Evolutionary conservation across 345 rosid genomes (phyloP).

Genomic region (Gossypium turneri): DNA sequence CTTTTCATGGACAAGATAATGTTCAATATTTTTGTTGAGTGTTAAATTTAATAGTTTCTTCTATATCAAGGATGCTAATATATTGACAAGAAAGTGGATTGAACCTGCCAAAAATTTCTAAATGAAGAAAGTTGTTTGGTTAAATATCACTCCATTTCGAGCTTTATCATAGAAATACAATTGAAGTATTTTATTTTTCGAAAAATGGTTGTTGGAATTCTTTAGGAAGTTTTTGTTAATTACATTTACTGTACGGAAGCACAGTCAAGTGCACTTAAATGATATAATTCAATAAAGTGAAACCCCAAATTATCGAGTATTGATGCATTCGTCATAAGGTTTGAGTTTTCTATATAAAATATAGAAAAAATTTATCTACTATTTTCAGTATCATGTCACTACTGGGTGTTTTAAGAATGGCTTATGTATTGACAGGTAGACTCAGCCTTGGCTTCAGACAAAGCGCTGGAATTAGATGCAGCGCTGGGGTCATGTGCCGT

Average conservation of each 20-base stretch:
- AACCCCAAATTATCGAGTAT: background rate
- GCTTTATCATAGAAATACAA: background rate
- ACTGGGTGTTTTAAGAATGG: conserved; percentile 10
- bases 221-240: background rate
- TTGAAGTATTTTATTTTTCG: background rate
- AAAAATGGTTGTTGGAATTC: background rate
- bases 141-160: background rate
- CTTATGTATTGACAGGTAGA: conserved; percentile 50
- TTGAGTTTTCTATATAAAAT: background rate
- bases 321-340: background rate
- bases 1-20: background rate
- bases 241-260: background rate
- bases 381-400: conserved; percentile 7
- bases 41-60: conserved; percentile 1
- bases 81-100: conserved; percentile 2
- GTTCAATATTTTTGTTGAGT: background rate
- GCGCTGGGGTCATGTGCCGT: conserved; percentile 76
- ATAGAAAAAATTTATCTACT: background rate
- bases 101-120: background rate
- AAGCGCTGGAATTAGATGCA: conserved; percentile 74
- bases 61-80: background rate
- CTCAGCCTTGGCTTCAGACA: conserved; percentile 56
- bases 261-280: background rate
- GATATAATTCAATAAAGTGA: background rate
- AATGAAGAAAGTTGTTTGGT: background rate